Evolutionary conservation across 441 rosid species (phyloP).

Genomic region (Bruguiera hainesii): DNA sequence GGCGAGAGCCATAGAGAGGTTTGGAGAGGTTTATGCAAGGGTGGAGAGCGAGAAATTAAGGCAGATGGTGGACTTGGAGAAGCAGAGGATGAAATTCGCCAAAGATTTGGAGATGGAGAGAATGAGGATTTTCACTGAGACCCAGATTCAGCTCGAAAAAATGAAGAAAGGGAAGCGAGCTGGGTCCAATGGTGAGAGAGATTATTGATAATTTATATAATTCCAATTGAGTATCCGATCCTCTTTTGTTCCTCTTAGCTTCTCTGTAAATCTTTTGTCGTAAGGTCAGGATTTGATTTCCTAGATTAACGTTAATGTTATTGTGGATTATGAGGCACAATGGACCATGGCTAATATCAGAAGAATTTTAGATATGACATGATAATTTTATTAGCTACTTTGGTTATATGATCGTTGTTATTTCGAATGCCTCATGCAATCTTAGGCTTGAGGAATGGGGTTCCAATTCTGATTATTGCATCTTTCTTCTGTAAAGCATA

Average conservation of each 20-base stretch:
- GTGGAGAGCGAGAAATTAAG: conserved; percentile 80
- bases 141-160: conserved; percentile 85
- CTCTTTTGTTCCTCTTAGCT: background rate
- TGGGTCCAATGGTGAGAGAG: conserved; percentile 54
- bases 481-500: no score
- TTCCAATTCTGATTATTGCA: no score
- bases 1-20: conserved; percentile 78
- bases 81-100: conserved; percentile 88
- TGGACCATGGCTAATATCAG: background rate
- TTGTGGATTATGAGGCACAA: background rate
- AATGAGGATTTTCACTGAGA: conserved; percentile 86
- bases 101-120: conserved; percentile 95
- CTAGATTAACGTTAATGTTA: background rate
- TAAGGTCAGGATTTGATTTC: background rate
- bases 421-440: no score
- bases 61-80: conserved; percentile 96
- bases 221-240: background rate
- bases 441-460: no score
- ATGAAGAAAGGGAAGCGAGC: conserved; percentile 64
- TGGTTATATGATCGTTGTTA: no score
- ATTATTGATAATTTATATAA: conserved; percentile 17
- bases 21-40: conserved; percentile 77
- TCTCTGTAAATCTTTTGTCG: background rate
- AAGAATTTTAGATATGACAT: no score
- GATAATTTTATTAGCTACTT: no score